These are phyloP conservation scores for Gossypium aridum DNA, from an alignment of 441 rosid species.

Conservation along the genomic window DNA sequence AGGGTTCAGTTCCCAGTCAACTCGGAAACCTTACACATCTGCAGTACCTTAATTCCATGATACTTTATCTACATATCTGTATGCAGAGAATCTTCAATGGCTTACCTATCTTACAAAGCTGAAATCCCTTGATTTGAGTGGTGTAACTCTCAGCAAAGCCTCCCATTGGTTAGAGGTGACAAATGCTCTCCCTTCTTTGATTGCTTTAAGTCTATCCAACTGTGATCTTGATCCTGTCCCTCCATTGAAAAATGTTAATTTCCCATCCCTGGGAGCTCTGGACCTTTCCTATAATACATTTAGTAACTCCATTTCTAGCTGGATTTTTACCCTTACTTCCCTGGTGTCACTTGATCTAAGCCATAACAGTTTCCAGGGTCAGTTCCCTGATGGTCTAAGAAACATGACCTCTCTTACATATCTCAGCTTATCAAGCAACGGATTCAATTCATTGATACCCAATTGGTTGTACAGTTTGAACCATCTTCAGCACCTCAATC, in stretches of 20 bases:
- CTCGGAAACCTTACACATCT: conserved; percentile 24
- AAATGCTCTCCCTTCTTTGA: conserved; percentile 11
- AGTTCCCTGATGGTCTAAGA: conserved; percentile 12
- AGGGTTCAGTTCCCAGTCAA: conserved; percentile 11
- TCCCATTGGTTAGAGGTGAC: background rate
- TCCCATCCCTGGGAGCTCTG: background rate
- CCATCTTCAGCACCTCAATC: conserved; percentile 12
- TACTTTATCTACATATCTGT: background rate
- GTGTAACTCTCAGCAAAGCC: conserved; percentile 10
- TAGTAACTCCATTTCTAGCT: background rate
- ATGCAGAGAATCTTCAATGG: conserved; percentile 1
- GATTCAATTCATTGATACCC: conserved; percentile 19
- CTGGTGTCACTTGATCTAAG: conserved; percentile 13
- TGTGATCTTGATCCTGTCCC: background rate
- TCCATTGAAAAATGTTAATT: background rate
- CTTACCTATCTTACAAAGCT: background rate
- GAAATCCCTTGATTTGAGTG: conserved; percentile 8
- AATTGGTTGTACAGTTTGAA: conserved; percentile 7
- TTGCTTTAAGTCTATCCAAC: background rate
- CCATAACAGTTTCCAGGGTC: conserved; percentile 6
- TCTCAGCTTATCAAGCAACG: conserved; percentile 13
- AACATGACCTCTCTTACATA: conserved; percentile 22
- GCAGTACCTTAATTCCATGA: conserved; percentile 14
- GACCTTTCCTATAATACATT: conserved; percentile 3
- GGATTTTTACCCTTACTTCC: conserved; percentile 2